Percentiles rank a stretch among this genome's conserved stretches.
phyloP scores from a whole-genome alignment of 176 grass and related monocot genomes.

The Phragmites australis region DNA sequence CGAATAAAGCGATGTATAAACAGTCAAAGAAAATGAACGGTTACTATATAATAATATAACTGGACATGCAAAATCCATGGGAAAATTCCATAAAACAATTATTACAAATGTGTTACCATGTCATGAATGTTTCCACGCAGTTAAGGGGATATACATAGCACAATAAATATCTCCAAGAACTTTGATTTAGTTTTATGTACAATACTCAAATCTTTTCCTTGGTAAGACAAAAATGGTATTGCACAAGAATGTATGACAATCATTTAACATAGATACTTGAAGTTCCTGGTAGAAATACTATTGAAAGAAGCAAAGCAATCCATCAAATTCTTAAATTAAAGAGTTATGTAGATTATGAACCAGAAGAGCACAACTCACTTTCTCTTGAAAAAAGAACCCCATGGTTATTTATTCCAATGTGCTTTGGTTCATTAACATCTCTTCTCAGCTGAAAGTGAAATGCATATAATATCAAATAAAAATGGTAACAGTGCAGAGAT shows the following conservation, averaged over 20 bases:
- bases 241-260: not conserved
- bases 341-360: not conserved
- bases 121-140: not conserved
- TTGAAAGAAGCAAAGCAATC: not conserved
- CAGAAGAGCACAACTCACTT: conserved; percentile 49
- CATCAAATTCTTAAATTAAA: not conserved
- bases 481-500: not conserved
- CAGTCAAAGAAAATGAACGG: not conserved
- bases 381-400: conserved; percentile 59
- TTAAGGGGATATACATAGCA: not conserved
- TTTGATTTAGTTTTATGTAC: not conserved
- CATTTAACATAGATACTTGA: not conserved
- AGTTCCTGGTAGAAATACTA: not conserved
- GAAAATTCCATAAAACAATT: not conserved
- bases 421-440: conserved; percentile 56
- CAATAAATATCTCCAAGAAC: not conserved
- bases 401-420: conserved; percentile 38
- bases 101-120: not conserved
- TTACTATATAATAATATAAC: not conserved
- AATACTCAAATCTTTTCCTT: not conserved
- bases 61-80: not conserved
- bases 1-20: not conserved
- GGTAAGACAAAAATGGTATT: not conserved
- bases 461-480: not conserved
- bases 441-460: conserved; percentile 58